These are phyloP conservation scores for Filobasidium uniguttulatum DNA, from an alignment of 1,284 basidiomycete species.

Conservation along the genomic window DNA sequence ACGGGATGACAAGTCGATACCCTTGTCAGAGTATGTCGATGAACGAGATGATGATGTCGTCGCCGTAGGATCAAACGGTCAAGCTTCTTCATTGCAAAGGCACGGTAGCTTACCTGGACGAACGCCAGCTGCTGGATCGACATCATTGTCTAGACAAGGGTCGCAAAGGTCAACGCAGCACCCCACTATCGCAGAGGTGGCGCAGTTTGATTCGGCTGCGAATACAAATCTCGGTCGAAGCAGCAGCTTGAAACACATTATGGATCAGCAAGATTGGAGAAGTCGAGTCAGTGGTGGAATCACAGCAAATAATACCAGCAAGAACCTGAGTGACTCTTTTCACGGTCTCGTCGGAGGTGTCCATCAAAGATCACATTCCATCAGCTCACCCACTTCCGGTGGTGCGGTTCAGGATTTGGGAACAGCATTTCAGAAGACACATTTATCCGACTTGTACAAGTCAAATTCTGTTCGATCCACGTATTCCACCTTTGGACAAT, in stretches of 20 bases:
- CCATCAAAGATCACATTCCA: constrained; percentile 8
- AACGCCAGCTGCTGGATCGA: too few species aligned
- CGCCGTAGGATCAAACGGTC: neutral
- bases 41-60: neutral
- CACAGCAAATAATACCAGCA: neutral
- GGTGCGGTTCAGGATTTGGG: neutral
- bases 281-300: neutral
- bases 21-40: neutral
- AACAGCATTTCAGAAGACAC: neutral
- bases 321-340: neutral
- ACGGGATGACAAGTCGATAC: neutral
- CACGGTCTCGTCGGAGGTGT: neutral
- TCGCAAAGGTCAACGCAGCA: too few species aligned
- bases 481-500: neutral
- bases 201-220: too few species aligned
- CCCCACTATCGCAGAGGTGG: too few species aligned
- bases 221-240: constrained; percentile 7
- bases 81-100: neutral
- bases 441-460: neutral
- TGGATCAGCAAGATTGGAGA: constrained; percentile 7
- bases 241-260: constrained; percentile 5
- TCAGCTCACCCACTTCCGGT: neutral
- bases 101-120: neutral
- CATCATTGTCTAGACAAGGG: too few species aligned
- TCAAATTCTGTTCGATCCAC: constrained; percentile 5